Base-by-base conservation (phyloP, 2,329 filamentous ascomycete species). In the Thelonectria blattea region DNA sequence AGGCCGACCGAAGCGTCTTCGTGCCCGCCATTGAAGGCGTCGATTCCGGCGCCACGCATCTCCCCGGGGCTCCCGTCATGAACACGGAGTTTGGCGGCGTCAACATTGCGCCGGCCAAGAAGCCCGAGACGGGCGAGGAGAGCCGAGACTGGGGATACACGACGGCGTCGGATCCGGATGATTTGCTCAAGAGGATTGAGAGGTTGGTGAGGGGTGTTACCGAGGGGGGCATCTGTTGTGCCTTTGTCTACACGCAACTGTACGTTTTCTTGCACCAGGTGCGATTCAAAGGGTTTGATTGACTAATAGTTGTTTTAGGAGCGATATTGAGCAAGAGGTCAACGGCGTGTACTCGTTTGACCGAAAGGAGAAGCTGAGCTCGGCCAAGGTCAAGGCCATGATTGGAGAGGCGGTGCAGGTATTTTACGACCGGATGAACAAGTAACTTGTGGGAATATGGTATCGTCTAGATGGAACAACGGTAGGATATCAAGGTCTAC, bases 61-160 rank as follows among this genome's bases (percentile, higher is more conserved):
- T 69, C 5, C 73, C 78, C 0, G 83, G 83, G 1, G 84, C 85
- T 0, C 87, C 87, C 0, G 80, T 90, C 37, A 82, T 90, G 62
- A 89, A 86, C 72, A 87, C 85, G 2, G 88, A 91, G 68, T 90
- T 89, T 62, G 88, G 87, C 3, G 88, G 88, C 3, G 85, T 90
- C 43, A 90, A 89, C 67, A 88, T 90, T 66, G 83, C 85, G 0
- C 79, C 81, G 0, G 73, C 78, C 1, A 78, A 79, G 43, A 74
- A 74, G 22, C 63, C 66, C 1, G 60, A 64, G 20, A 67, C 57
- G 3, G 69, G 72, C 1, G 76, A 74, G 0, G 75, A 80, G 0
- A 80, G 80, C 10, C 76, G 81, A 5, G 84, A 87, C 57, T 90
- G 88, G 88, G 88, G 88, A 0, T 90, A 90, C 68, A 90, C 87